Percentiles rank a stretch among this genome's conserved stretches.
Evolutionary conservation across 106 monocot genomes (phyloP).

Genomic region (Dendrobium nobile): DNA sequence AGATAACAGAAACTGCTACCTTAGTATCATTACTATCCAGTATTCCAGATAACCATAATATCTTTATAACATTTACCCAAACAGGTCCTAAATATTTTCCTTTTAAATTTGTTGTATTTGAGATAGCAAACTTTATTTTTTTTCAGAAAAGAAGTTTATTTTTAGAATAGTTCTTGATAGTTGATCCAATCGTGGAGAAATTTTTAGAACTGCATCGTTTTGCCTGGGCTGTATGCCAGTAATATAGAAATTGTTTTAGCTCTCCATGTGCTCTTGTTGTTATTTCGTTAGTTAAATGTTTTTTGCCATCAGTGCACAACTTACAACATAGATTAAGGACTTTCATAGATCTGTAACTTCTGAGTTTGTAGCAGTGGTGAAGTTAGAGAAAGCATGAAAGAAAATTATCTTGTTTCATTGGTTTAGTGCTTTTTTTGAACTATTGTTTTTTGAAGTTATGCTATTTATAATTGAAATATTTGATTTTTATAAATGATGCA

Average conservation of each 20-base stretch:
- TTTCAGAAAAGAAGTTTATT: no score
- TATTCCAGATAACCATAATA: no score
- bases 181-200: background rate
- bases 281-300: background rate
- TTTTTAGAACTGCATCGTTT: background rate
- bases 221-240: background rate
- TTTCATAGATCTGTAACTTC: background rate
- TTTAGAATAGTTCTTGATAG: background rate
- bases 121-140: no score
- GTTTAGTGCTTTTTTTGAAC: background rate
- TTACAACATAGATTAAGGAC: background rate
- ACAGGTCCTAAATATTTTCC: no score
- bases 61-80: no score
- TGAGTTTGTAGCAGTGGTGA: background rate
- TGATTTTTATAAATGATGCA: background rate
- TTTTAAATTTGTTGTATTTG: no score
- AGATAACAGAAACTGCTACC: no score
- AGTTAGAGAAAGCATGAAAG: background rate
- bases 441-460: background rate
- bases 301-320: background rate
- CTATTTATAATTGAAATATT: background rate
- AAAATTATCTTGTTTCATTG: background rate
- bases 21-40: no score
- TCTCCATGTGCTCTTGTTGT: background rate
- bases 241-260: background rate